phyloP scores from a whole-genome alignment of 2,329 filamentous ascomycete genomes.

The Pezicula radicicola region DNA sequence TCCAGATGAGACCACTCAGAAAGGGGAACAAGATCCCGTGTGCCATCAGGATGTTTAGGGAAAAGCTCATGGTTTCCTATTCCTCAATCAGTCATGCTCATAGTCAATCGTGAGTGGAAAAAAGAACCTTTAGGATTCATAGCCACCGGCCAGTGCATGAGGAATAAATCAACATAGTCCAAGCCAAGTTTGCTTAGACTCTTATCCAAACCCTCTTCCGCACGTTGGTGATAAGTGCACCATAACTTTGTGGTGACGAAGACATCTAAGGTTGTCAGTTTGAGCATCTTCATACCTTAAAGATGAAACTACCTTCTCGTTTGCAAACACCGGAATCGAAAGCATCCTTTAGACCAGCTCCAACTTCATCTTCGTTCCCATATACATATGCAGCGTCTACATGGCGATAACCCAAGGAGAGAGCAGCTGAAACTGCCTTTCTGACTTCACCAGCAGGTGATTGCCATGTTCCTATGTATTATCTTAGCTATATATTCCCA shows the following conservation, averaged over 20 bases:
- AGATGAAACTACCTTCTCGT: conserved; percentile 33
- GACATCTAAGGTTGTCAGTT: conserved; percentile 37
- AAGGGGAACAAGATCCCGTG: conserved; percentile 65
- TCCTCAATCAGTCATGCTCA: background rate
- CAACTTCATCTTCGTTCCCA: conserved; percentile 80
- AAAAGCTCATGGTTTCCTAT: conserved; percentile 68
- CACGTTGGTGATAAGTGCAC: conserved; percentile 71
- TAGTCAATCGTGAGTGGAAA: background rate
- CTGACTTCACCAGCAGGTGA: conserved; percentile 38
- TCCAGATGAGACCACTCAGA: conserved; percentile 64
- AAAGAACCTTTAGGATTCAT: conserved; percentile 70
- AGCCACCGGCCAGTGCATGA: conserved; percentile 81
- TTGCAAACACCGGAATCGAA: conserved; percentile 65
- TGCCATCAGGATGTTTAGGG: conserved; percentile 71
- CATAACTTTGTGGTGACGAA: conserved; percentile 68
- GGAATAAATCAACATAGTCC: conserved; percentile 77
- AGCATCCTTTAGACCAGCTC: conserved; percentile 71
- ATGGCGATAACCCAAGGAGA: conserved; percentile 49
- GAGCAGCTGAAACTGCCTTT: conserved; percentile 33
- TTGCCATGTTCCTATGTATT: conserved; percentile 37
- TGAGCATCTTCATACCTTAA: too few species aligned
- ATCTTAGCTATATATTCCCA: background rate
- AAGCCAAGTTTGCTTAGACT: conserved; percentile 71
- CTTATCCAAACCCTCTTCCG: conserved; percentile 68
- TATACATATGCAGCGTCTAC: conserved; percentile 68